Conservation (phyloP, 163 green algal genomes). For the Scenedesmus sp. region DNA sequence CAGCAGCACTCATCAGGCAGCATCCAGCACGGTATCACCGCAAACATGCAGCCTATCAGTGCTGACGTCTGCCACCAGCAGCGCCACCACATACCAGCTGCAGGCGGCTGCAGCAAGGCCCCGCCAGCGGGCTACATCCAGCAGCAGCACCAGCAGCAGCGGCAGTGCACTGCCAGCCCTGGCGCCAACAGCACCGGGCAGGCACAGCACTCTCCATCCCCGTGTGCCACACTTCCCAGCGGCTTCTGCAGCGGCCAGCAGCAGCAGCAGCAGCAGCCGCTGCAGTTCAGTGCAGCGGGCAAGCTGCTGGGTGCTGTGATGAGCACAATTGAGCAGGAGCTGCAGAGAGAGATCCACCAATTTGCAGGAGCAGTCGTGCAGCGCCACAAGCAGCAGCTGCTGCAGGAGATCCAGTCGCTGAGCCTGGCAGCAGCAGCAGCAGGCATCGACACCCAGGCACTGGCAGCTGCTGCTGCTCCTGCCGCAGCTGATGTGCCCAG, state of each 20-base stretch:
- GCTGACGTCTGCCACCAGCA: background rate
- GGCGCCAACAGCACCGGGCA: background rate
- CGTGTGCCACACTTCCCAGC: background rate
- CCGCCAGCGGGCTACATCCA: background rate
- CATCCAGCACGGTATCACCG: background rate
- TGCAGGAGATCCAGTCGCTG: background rate
- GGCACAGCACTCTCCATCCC: background rate
- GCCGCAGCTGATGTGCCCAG: background rate
- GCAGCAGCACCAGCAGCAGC: background rate
- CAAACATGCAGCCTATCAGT: background rate
- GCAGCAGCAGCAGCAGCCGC: background rate
- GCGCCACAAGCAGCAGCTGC: constrained; percentile 14
- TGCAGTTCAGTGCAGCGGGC: background rate
- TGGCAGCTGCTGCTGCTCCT: background rate
- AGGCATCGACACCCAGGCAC: background rate
- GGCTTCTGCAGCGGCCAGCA: background rate
- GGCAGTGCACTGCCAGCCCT: background rate
- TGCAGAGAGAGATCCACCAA: background rate
- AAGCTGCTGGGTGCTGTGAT: constrained; percentile 16
- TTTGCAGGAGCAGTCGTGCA: background rate
- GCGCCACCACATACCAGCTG: background rate
- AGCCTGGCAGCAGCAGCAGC: background rate
- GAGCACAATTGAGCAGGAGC: background rate
- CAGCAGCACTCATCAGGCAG: background rate
- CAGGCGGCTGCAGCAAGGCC: background rate